Percentiles rank a stretch among this genome's conserved stretches.
phyloP scores from a whole-genome alignment of 2,329 filamentous ascomycete genomes.

The Aaosphaeria arxii region DNA sequence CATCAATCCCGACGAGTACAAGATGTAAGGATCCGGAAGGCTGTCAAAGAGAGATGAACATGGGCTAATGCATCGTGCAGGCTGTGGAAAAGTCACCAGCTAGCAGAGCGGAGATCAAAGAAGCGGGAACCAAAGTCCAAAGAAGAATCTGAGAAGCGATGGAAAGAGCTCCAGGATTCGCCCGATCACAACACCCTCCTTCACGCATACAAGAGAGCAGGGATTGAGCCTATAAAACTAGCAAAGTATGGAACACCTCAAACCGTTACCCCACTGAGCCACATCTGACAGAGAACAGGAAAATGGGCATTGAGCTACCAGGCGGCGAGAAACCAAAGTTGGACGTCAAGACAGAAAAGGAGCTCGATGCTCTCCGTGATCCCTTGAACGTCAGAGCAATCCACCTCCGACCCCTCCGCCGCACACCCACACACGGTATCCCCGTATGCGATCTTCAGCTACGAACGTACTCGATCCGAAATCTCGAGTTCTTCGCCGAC shows the following conservation, averaged over 20 bases:
- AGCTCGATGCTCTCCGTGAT: slow-evolving; percentile 29
- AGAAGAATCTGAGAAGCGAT: slow-evolving; percentile 24
- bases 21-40: slow-evolving; percentile 14
- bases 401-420: slow-evolving; percentile 80
- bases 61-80: slow-evolving; percentile 15
- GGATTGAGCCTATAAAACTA: slow-evolving; percentile 32
- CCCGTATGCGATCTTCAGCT: slow-evolving; percentile 89
- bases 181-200: slow-evolving; percentile 30
- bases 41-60: not conserved
- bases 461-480: slow-evolving; percentile 84
- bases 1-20: slow-evolving; percentile 26
- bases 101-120: slow-evolving; percentile 14
- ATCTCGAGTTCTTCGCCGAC: slow-evolving; percentile 91
- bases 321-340: slow-evolving; percentile 25
- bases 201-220: slow-evolving; percentile 28
- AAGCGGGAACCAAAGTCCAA: slow-evolving; percentile 26
- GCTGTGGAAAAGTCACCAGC: slow-evolving; percentile 22
- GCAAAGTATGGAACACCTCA: slow-evolving; percentile 23
- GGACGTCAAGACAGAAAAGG: slow-evolving; percentile 24
- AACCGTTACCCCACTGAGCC: no score
- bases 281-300: slow-evolving; percentile 8
- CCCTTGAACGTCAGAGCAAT: slow-evolving; percentile 81
- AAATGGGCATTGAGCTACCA: slow-evolving; percentile 30
- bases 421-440: slow-evolving; percentile 69
- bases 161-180: slow-evolving; percentile 26